Conservation (phyloP, 2,329 filamentous ascomycete species). For the Aspergillus texensis region DNA sequence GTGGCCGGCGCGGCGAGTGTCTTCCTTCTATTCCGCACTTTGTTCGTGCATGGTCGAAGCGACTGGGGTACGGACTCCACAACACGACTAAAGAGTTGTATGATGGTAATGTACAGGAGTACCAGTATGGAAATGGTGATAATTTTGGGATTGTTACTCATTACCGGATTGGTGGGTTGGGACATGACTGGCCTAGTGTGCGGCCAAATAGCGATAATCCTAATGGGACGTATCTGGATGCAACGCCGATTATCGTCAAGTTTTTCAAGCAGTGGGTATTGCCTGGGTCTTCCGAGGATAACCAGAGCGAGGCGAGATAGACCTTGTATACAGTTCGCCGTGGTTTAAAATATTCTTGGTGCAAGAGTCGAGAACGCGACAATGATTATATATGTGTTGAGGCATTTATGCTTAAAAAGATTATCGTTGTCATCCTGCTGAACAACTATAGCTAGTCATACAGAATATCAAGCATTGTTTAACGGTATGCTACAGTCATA, state of each 20-base stretch:
- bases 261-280: slow-evolving; percentile 22
- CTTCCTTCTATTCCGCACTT: slow-evolving; percentile 26
- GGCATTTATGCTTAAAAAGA: background rate
- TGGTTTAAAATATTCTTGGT: background rate
- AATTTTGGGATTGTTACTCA: slow-evolving; percentile 15
- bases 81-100: slow-evolving; percentile 10
- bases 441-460: background rate
- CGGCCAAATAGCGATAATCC: slow-evolving; percentile 21
- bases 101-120: slow-evolving; percentile 10
- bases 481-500: too few species aligned
- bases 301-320: fast-evolving
- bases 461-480: too few species aligned
- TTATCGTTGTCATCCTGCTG: too few species aligned
- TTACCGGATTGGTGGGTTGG: slow-evolving; percentile 18
- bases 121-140: slow-evolving; percentile 12
- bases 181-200: slow-evolving; percentile 26
- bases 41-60: slow-evolving; percentile 23
- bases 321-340: background rate
- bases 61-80: slow-evolving; percentile 26
- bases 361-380: background rate
- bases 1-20: slow-evolving; percentile 21
- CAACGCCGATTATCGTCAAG: slow-evolving; percentile 23
- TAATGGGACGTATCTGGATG: slow-evolving; percentile 21
- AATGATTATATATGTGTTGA: background rate
- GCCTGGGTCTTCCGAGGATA: background rate